phyloP scores from a whole-genome alignment of 176 grass and related monocot species.

The Lolium rigidum region DNA sequence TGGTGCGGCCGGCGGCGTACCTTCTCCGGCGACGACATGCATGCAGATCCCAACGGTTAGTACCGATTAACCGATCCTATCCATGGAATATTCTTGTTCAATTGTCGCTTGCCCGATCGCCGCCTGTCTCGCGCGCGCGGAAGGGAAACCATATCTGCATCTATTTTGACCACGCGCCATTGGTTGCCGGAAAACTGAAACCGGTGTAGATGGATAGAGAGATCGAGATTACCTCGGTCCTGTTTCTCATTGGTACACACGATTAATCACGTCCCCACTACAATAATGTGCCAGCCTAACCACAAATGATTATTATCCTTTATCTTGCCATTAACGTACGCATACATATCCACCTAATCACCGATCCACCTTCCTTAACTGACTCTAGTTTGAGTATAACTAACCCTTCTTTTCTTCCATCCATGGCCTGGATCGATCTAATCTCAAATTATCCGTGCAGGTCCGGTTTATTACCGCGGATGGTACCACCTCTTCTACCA shows the following conservation, averaged over 20 bases:
- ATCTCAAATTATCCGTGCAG: conserved; percentile 11
- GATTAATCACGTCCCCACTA: background rate
- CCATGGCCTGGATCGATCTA: no score
- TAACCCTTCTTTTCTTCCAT: background rate
- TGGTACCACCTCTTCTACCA: conserved; percentile 98
- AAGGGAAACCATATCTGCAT: background rate
- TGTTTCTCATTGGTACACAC: no score
- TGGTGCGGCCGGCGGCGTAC: background rate
- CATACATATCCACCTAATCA: background rate
- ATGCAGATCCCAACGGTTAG: conserved; percentile 28
- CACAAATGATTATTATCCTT: background rate
- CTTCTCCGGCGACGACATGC: background rate
- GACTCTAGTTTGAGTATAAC: no score
- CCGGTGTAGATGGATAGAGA: background rate
- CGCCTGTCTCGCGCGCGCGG: background rate
- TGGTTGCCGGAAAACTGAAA: background rate
- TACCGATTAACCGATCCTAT: background rate
- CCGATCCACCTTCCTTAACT: no score
- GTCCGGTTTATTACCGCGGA: conserved; percentile 70
- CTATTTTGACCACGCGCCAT: background rate
- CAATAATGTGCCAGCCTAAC: background rate
- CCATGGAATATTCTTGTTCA: background rate
- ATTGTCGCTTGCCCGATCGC: background rate
- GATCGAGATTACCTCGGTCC: background rate
- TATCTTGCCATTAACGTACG: background rate